phyloP scores from a whole-genome alignment of 106 monocot genomes.

The Allium sativum region DNA sequence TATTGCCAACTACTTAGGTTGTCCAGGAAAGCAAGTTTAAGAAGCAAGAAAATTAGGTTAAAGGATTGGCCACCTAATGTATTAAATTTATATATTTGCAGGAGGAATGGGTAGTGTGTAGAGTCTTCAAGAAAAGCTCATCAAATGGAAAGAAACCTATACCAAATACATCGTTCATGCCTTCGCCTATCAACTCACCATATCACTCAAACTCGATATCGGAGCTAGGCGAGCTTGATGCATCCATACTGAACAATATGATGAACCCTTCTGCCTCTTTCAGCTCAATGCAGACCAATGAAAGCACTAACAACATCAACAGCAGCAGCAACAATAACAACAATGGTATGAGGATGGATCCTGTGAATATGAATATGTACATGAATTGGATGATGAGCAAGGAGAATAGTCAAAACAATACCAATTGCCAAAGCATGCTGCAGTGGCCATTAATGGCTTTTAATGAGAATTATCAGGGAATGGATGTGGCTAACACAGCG shows the following conservation, averaged over 20 bases:
- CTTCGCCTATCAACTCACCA: slow-evolving; percentile 19
- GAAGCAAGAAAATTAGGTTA: not conserved
- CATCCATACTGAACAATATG: slow-evolving; percentile 20
- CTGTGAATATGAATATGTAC: slow-evolving; percentile 15
- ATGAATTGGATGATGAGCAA: slow-evolving; percentile 26
- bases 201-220: slow-evolving; percentile 15
- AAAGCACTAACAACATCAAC: slow-evolving; percentile 2
- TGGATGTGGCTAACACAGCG: not conserved
- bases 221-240: slow-evolving; percentile 37
- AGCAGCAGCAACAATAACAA: not conserved
- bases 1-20: not conserved
- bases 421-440: not conserved
- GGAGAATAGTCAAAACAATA: not conserved
- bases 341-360: slow-evolving; percentile 5
- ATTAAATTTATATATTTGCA: not conserved
- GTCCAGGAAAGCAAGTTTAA: not conserved
- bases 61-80: not conserved
- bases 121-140: slow-evolving; percentile 55
- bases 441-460: slow-evolving; percentile 23
- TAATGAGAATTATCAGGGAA: slow-evolving; percentile 9
- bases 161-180: slow-evolving; percentile 4
- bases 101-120: slow-evolving; percentile 77
- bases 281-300: slow-evolving; percentile 11
- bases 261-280: slow-evolving; percentile 7
- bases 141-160: slow-evolving; percentile 22